Percentiles rank a stretch among this genome's conserved stretches.
Conservation (phyloP, 768 basidiomycete genomes). For the Boletellus ananiceps region DNA sequence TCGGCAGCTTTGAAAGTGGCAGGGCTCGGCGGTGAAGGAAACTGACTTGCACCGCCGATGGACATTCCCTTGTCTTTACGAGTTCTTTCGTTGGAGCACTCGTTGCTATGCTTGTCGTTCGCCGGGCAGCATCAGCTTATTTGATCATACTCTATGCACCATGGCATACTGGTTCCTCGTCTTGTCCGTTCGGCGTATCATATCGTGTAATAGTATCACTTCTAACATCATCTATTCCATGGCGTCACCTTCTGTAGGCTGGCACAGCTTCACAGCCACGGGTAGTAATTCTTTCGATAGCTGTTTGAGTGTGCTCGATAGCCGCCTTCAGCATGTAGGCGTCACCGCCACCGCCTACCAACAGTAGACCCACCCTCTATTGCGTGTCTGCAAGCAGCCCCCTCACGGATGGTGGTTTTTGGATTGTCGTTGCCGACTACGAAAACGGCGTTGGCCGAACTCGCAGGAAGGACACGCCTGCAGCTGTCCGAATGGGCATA, state of each 20-base stretch:
- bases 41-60: slow-evolving; percentile 3
- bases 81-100: background rate
- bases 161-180: background rate
- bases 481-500: slow-evolving; percentile 1
- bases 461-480: slow-evolving; percentile 7
- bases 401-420: no score
- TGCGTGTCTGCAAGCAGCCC: no score
- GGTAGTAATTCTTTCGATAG: no score
- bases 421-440: background rate
- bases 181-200: slow-evolving; percentile 7
- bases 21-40: background rate
- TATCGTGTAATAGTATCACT: slow-evolving; percentile 5
- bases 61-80: background rate
- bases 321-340: no score
- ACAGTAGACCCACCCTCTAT: no score
- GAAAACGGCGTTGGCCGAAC: slow-evolving; percentile 4
- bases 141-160: slow-evolving; percentile 6
- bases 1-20: slow-evolving; percentile 12
- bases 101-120: slow-evolving; percentile 5
- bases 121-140: slow-evolving; percentile 3
- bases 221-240: no score
- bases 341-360: no score
- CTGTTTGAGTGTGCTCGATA: no score
- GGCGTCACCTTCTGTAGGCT: no score
- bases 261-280: no score